phyloP scores from a whole-genome alignment of 805 yeast species.

The Starmerella etchellsii region DNA sequence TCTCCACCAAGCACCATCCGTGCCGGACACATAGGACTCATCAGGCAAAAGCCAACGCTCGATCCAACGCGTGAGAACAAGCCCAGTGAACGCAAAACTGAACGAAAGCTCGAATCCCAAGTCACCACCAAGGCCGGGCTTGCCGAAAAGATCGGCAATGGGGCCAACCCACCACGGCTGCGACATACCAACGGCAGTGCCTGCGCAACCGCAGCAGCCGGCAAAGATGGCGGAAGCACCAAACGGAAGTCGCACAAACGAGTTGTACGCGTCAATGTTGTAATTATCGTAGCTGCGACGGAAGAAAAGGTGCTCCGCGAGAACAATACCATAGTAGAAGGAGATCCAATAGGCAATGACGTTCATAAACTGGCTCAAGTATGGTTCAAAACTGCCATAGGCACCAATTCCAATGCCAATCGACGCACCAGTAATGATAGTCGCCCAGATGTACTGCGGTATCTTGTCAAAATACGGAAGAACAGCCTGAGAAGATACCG shows the following conservation, averaged over 20 bases:
- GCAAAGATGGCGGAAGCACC: conserved; percentile 72
- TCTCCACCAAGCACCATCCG: conserved; percentile 21
- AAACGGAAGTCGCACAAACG: conserved; percentile 47
- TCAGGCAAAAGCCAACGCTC: conserved; percentile 20
- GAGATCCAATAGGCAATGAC: conserved; percentile 84
- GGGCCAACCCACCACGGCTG: conserved; percentile 77
- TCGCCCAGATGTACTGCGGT: conserved; percentile 77
- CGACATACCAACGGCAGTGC: conserved; percentile 76
- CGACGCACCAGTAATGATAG: conserved; percentile 58
- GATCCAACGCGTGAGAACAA: conserved; percentile 18
- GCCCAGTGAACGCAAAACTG: conserved; percentile 48
- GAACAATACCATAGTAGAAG: conserved; percentile 59
- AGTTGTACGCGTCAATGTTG: conserved; percentile 49
- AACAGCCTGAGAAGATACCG: conserved; percentile 72
- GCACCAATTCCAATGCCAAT: conserved; percentile 86
- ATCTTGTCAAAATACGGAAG: conserved; percentile 62
- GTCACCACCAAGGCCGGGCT: conserved; percentile 50
- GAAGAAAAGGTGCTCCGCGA: conserved; percentile 77
- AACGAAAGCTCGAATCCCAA: conserved; percentile 72
- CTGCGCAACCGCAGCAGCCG: conserved; percentile 71
- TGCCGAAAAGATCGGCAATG: conserved; percentile 48
- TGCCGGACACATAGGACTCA: conserved; percentile 18
- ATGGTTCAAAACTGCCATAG: conserved; percentile 55
- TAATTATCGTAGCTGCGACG: conserved; percentile 50
- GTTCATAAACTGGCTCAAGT: conserved; percentile 81